Conservation (phyloP, 2,329 filamentous ascomycete genomes). For the Ophiostoma himal-ulmi region DNA sequence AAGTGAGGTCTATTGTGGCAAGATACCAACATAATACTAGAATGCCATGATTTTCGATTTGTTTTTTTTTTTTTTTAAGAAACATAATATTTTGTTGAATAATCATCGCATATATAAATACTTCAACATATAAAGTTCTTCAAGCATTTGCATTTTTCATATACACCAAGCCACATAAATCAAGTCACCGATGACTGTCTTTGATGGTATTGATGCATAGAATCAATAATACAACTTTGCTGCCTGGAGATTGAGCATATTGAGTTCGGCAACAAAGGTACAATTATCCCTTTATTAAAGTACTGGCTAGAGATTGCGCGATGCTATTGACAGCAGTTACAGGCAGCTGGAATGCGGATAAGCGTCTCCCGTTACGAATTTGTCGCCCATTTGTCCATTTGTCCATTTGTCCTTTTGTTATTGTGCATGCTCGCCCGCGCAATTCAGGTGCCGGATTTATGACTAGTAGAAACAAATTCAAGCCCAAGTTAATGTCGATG, state of each 20-base stretch:
- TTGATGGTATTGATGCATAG: not conserved
- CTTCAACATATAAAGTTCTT: not conserved
- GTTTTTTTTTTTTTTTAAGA: too few species aligned
- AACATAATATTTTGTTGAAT: too few species aligned
- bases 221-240: not conserved
- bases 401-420: not conserved
- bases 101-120: too few species aligned
- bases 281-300: not conserved
- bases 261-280: not conserved
- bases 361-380: not conserved
- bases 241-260: not conserved
- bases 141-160: not conserved
- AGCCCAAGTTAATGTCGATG: too few species aligned
- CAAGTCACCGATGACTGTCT: too few species aligned
- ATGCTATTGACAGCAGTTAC: not conserved
- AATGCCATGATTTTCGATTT: too few species aligned
- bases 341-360: not conserved
- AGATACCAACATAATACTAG: too few species aligned
- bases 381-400: too few species aligned
- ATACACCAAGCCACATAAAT: not conserved
- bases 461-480: too few species aligned
- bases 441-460: not conserved
- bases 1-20: too few species aligned
- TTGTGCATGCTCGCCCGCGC: not conserved
- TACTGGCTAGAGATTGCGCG: not conserved